Conservation (phyloP, 2,329 filamentous ascomycete genomes). For the Verticillium klebahnii region DNA sequence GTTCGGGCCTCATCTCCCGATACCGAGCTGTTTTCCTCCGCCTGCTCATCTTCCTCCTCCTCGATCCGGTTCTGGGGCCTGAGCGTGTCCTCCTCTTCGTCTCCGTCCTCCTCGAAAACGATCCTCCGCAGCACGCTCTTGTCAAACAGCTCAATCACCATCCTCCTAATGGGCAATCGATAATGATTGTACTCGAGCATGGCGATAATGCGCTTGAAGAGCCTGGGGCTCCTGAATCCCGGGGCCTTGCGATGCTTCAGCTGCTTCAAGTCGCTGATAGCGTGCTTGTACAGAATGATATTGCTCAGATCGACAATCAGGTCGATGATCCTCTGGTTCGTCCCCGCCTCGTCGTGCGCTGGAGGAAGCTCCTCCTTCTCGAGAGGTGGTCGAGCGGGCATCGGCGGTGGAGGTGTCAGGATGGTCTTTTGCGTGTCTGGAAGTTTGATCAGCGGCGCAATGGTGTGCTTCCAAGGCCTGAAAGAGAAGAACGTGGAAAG, state of each 20-base stretch:
- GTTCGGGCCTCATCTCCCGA: constrained; percentile 49
- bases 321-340: constrained; percentile 77
- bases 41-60: constrained; percentile 46
- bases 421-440: constrained; percentile 51
- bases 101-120: constrained; percentile 72
- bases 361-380: constrained; percentile 34
- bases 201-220: constrained; percentile 82
- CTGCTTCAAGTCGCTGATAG: constrained; percentile 74
- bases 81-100: constrained; percentile 43
- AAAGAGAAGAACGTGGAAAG: constrained; percentile 76
- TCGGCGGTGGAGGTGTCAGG: constrained; percentile 34
- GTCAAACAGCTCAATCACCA: constrained; percentile 92
- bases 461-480: constrained; percentile 50
- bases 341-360: constrained; percentile 54
- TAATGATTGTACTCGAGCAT: constrained; percentile 89
- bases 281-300: constrained; percentile 85
- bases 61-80: constrained; percentile 11
- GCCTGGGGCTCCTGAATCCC: constrained; percentile 67
- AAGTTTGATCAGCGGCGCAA: constrained; percentile 40
- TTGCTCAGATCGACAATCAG: constrained; percentile 87
- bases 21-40: constrained; percentile 41
- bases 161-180: constrained; percentile 77
- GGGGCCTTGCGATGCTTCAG: constrained; percentile 71
- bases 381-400: constrained; percentile 35
- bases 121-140: constrained; percentile 81